A percentile compares a stretch with the other conserved stretches of the same genome.
These are phyloP conservation scores for Clonostachys byssicola DNA, from an alignment of 2,329 filamentous ascomycete genomes.

Conservation along the genomic window DNA sequence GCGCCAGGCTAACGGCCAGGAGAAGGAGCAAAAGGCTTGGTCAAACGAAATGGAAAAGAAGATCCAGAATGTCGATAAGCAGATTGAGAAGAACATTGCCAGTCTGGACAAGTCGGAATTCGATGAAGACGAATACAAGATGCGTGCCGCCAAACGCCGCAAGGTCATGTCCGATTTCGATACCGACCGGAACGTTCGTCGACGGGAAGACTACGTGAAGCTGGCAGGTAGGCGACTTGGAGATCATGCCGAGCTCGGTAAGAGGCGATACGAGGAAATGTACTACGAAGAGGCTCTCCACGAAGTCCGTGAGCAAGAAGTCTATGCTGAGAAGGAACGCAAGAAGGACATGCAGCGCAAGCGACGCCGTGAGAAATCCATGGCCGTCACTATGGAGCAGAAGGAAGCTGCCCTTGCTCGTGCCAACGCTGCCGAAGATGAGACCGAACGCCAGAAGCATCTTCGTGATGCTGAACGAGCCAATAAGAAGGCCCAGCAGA, in stretches of 20 bases:
- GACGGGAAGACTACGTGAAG: conserved; percentile 55
- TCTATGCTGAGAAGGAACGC: conserved; percentile 93
- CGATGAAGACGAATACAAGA: conserved; percentile 41
- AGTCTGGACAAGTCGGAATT: conserved; percentile 37
- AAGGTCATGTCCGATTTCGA: conserved; percentile 64
- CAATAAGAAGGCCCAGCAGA: conserved; percentile 89
- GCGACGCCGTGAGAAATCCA: conserved; percentile 89
- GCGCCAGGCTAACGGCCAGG: conserved; percentile 55
- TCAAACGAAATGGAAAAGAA: conserved; percentile 45
- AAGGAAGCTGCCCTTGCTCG: conserved; percentile 79
- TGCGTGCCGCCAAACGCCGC: conserved; percentile 63
- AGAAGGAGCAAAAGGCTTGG: conserved; percentile 58
- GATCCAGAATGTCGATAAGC: conserved; percentile 28
- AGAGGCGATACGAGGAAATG: conserved; percentile 69
- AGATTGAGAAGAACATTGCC: conserved; percentile 41
- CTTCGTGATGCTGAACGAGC: conserved; percentile 83
- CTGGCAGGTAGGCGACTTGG: conserved; percentile 58
- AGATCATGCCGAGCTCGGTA: conserved; percentile 66
- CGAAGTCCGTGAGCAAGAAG: conserved; percentile 84
- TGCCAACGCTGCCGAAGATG: conserved; percentile 74
- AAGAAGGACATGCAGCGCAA: conserved; percentile 99
- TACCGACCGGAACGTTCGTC: conserved; percentile 56
- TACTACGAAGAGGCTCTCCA: conserved; percentile 79
- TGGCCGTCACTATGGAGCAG: conserved; percentile 87
- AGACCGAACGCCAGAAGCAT: conserved; percentile 75